Evolutionary conservation across 495 filamentous ascomycete species (phyloP).

Genomic region (Sabuloglossum arenarium): DNA sequence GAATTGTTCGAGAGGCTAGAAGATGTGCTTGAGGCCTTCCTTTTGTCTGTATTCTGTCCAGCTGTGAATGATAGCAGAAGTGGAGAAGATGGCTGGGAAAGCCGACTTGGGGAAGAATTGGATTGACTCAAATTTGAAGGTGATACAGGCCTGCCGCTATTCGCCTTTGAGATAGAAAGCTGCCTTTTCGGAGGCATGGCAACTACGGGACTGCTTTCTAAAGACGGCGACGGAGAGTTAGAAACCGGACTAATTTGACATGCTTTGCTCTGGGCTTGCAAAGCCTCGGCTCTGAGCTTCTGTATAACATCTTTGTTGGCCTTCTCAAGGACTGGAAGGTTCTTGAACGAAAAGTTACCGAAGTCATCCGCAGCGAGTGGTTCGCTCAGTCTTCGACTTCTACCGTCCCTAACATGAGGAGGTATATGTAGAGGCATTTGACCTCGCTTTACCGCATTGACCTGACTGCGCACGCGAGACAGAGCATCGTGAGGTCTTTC

Average conservation of each 20-base stretch:
- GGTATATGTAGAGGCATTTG: conserved; percentile 93
- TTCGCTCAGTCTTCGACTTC: conserved; percentile 76
- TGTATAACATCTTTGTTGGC: conserved; percentile 98
- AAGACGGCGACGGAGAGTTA: conserved; percentile 34
- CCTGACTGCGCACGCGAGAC: conserved; percentile 70
- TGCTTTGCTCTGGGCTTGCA: conserved; percentile 20
- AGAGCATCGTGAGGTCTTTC: conserved; percentile 90
- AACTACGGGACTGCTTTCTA: conserved; percentile 73
- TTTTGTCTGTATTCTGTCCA: conserved; percentile 46
- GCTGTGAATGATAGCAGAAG: conserved; percentile 82
- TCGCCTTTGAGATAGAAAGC: conserved; percentile 50
- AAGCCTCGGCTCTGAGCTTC: conserved; percentile 68
- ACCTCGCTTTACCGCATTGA: conserved; percentile 63
- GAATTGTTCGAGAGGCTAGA: conserved; percentile 58
- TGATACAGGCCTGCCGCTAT: conserved; percentile 56
- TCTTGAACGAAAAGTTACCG: conserved; percentile 92
- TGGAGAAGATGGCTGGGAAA: conserved; percentile 86
- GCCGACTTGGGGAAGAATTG: conserved; percentile 68
- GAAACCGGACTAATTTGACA: conserved; percentile 14
- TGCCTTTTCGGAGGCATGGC: conserved; percentile 65
- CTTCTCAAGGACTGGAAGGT: conserved; percentile 87
- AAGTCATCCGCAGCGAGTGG: conserved; percentile 81
- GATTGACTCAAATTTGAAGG: conserved; percentile 59
- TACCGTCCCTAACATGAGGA: conserved; percentile 78
- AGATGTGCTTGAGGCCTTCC: conserved; percentile 68